phyloP scores from a whole-genome alignment of 2,329 filamentous ascomycete genomes.

The Aureobasidium sp. region DNA sequence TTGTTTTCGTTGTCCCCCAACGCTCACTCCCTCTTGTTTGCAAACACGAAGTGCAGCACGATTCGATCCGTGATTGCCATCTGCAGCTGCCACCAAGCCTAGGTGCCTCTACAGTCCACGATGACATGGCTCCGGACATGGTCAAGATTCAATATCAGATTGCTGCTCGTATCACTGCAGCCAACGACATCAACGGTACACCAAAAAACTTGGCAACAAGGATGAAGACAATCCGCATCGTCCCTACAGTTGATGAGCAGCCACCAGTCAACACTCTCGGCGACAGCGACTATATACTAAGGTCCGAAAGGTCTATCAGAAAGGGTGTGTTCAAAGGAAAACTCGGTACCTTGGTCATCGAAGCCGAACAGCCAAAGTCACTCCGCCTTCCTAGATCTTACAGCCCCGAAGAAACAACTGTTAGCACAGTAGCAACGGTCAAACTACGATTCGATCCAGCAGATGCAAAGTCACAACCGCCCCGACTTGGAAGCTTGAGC shows the following conservation, averaged over 20 bases:
- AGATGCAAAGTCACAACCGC: conserved; percentile 41
- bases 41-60: conserved; percentile 42
- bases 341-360: conserved; percentile 48
- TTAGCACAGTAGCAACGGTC: conserved; percentile 48
- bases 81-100: conserved; percentile 52
- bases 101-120: conserved; percentile 37
- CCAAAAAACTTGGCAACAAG: conserved; percentile 38
- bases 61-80: conserved; percentile 47
- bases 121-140: conserved; percentile 57
- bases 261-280: conserved; percentile 47
- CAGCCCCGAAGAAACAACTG: conserved; percentile 29
- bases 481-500: conserved; percentile 42
- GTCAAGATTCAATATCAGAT: conserved; percentile 50
- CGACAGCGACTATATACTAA: conserved; percentile 41
- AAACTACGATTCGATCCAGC: conserved; percentile 53
- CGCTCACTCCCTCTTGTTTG: conserved; percentile 52
- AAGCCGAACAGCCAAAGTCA: conserved; percentile 49
- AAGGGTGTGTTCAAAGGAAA: conserved; percentile 53
- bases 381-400: conserved; percentile 40
- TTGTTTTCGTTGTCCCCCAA: conserved; percentile 54
- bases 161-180: conserved; percentile 26
- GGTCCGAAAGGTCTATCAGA: conserved; percentile 50
- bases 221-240: conserved; percentile 48
- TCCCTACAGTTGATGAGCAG: conserved; percentile 50
- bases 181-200: conserved; percentile 35